phyloP scores from a whole-genome alignment of 2,329 filamentous ascomycete genomes.

The Calonectria leucothoes region DNA sequence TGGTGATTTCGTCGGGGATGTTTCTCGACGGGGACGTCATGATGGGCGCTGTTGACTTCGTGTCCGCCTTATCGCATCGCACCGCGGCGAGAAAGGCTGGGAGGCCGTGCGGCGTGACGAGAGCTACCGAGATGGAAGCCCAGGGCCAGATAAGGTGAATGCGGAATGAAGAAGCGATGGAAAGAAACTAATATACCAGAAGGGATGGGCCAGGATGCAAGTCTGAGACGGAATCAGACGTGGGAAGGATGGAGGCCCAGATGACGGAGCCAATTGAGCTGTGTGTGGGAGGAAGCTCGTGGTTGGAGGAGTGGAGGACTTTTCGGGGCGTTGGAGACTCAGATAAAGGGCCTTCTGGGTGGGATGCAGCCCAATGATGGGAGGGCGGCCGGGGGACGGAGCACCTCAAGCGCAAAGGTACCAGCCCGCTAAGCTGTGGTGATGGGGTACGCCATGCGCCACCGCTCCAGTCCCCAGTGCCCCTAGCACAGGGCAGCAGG shows the following conservation, averaged over 20 bases:
- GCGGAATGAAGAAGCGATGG: background rate
- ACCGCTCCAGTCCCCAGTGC: slow-evolving; percentile 4
- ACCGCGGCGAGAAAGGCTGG: slow-evolving; percentile 17
- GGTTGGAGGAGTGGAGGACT: slow-evolving; percentile 22
- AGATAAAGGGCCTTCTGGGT: slow-evolving; percentile 14
- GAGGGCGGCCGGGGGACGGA: background rate
- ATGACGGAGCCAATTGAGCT: slow-evolving; percentile 24
- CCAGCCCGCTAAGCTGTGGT: background rate
- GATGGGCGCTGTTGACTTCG: slow-evolving; percentile 28
- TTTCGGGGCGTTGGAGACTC: slow-evolving; percentile 13
- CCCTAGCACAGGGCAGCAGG: slow-evolving; percentile 3
- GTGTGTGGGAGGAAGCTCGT: slow-evolving; percentile 22
- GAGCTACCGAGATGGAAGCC: slow-evolving; percentile 21
- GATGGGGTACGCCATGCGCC: slow-evolving; percentile 1
- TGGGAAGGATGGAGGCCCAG: slow-evolving; percentile 9
- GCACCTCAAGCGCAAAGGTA: slow-evolving; percentile 8
- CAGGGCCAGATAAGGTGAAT: background rate
- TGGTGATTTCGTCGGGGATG: slow-evolving; percentile 50
- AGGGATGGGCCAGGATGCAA: background rate
- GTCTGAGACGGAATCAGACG: slow-evolving; percentile 12
- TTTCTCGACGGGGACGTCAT: slow-evolving; percentile 55
- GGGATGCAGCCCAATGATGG: background rate
- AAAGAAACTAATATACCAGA: background rate
- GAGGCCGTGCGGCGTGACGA: slow-evolving; percentile 15
- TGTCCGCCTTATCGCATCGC: slow-evolving; percentile 42